phyloP scores from a whole-genome alignment of 768 basidiomycete genomes.

The Auriscalpium microsporum region DNA sequence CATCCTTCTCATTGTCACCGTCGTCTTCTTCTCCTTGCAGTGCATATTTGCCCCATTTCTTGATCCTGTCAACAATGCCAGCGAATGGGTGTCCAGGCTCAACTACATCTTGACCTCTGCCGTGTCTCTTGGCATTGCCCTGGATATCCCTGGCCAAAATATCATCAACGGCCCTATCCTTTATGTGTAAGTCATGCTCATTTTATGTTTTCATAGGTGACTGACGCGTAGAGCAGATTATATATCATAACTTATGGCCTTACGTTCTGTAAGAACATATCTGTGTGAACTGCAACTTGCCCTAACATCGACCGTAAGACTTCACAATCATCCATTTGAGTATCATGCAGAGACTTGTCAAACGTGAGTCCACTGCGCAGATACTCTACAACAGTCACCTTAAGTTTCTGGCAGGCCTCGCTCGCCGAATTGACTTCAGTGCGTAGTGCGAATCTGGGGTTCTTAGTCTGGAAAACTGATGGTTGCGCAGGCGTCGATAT shows the following conservation, averaged over 20 bases:
- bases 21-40: slow-evolving; percentile 54
- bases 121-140: slow-evolving; percentile 53
- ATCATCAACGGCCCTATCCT: slow-evolving; percentile 57
- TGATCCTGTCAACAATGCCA: slow-evolving; percentile 65
- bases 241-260: slow-evolving; percentile 59
- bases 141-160: slow-evolving; percentile 45
- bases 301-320: slow-evolving; percentile 29
- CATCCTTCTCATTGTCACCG: slow-evolving; percentile 46
- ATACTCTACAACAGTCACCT: slow-evolving; percentile 1
- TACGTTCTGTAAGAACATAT: slow-evolving; percentile 41
- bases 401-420: slow-evolving; percentile 33
- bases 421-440: slow-evolving; percentile 71
- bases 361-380: slow-evolving; percentile 35
- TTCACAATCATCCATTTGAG: slow-evolving; percentile 52
- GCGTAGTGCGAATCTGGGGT: slow-evolving; percentile 18
- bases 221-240: slow-evolving; percentile 23
- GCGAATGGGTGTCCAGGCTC: slow-evolving; percentile 64
- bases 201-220: background rate
- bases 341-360: slow-evolving; percentile 46
- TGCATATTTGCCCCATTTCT: slow-evolving; percentile 55
- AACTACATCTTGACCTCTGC: slow-evolving; percentile 62
- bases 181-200: slow-evolving; percentile 41
- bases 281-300: no score
- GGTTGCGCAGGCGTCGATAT: slow-evolving; percentile 56
- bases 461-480: no score